Percentiles rank a stretch among this genome's conserved stretches.
Conservation (phyloP, 2,329 filamentous ascomycete genomes). For the Fusarium tanahbumbuense region DNA sequence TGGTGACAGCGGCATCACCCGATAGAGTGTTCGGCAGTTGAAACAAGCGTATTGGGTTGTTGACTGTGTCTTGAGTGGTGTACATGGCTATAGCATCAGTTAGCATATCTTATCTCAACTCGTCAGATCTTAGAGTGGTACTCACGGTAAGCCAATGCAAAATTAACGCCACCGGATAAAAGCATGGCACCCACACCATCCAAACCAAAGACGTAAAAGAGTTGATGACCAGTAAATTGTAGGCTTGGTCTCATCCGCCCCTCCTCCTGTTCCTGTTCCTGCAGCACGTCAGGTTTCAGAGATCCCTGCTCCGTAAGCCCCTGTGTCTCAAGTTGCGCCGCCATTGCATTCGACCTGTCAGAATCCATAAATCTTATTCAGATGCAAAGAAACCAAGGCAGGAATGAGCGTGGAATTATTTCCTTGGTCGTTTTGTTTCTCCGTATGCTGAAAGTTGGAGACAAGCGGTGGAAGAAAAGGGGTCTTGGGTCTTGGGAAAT, state of each 20-base stretch:
- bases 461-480: background rate
- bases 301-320: conserved; percentile 11
- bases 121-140: background rate
- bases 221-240: conserved; percentile 57
- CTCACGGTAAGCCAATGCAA: conserved; percentile 63
- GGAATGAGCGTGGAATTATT: background rate
- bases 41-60: conserved; percentile 60
- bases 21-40: conserved; percentile 63
- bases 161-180: conserved; percentile 64
- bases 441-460: background rate
- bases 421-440: background rate
- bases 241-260: conserved; percentile 54
- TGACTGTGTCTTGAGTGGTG: conserved; percentile 51
- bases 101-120: conserved; percentile 7
- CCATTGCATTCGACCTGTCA: conserved; percentile 16
- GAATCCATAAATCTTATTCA: background rate
- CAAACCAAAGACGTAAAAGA: conserved; percentile 61
- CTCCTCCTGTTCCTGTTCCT: conserved; percentile 14
- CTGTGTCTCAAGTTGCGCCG: conserved; percentile 41
- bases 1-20: conserved; percentile 62
- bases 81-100: conserved; percentile 57
- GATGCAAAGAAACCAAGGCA: background rate
- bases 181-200: conserved; percentile 60
- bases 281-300: conserved; percentile 9
- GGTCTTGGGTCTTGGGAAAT: conserved; percentile 1